These are phyloP conservation scores for Blastosporella zonata DNA, from an alignment of 1,284 basidiomycete species.

Conservation along the genomic window DNA sequence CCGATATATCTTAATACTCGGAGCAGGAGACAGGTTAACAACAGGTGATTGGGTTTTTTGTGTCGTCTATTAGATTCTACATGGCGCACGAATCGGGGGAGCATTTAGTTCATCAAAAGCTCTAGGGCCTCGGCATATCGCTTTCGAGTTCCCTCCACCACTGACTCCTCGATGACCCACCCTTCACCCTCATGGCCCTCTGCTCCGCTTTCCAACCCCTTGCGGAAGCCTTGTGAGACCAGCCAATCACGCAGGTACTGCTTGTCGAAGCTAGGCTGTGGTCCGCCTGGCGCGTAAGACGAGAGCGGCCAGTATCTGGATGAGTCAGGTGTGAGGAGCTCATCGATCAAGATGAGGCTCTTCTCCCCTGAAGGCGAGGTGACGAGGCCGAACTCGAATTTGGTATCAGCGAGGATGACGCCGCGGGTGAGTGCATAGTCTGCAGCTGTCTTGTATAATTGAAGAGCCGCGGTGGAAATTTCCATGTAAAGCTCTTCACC, in stretches of 20 bases:
- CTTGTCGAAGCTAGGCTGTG: conserved; percentile 95
- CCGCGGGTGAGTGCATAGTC: conserved; percentile 76
- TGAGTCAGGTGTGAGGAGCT: conserved; percentile 95
- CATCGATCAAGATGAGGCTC: conserved; percentile 83
- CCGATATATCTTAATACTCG: no score
- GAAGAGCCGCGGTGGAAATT: conserved; percentile 59
- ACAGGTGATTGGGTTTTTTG: no score
- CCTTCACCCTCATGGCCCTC: conserved; percentile 66
- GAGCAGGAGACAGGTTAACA: no score
- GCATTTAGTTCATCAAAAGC: conserved; percentile 45
- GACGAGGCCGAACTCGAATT: conserved; percentile 85
- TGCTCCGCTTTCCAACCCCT: conserved; percentile 74
- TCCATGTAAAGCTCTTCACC: conserved; percentile 65
- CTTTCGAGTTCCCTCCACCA: conserved; percentile 73
- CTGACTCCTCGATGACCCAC: conserved; percentile 73
- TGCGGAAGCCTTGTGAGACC: conserved; percentile 67
- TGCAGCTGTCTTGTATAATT: conserved; percentile 77
- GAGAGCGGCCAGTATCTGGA: conserved; percentile 93
- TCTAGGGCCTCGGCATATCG: conserved; percentile 80
- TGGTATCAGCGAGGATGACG: conserved; percentile 96
- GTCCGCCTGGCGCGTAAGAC: conserved; percentile 71
- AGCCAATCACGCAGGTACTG: conserved; percentile 95
- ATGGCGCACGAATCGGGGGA: not conserved
- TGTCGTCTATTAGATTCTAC: no score
- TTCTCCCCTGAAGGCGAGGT: conserved; percentile 29